A percentile compares a stretch with the other conserved stretches of the same genome.
Conservation (phyloP, 2,329 filamentous ascomycete species). For the Fusarium fujikuroi region DNA sequence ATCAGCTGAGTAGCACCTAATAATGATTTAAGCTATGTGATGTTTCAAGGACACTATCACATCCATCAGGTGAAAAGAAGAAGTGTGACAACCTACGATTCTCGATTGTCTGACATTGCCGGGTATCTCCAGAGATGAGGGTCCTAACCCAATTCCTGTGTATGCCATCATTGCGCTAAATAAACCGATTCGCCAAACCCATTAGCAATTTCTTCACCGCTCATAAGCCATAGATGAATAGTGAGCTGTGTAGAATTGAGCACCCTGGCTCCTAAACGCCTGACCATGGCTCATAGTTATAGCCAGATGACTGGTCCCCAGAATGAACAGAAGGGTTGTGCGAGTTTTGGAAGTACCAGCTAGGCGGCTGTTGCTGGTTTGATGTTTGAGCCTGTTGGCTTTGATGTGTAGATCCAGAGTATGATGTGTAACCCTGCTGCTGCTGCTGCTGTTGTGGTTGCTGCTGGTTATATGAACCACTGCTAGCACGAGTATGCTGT, state of each 20-base stretch:
- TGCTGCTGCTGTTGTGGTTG: slow-evolving; percentile 26
- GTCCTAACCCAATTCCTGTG: neutral
- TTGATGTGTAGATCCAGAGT: slow-evolving; percentile 32
- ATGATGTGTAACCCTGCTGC: slow-evolving; percentile 27
- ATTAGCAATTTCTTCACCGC: neutral
- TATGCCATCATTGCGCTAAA: neutral
- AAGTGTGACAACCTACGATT: neutral
- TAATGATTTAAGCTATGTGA: slow-evolving; percentile 4
- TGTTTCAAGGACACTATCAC: neutral
- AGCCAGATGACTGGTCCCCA: slow-evolving; percentile 39
- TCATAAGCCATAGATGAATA: neutral
- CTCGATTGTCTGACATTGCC: neutral
- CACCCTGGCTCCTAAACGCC: slow-evolving; percentile 1
- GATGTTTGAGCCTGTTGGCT: slow-evolving; percentile 32
- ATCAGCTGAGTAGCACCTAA: neutral
- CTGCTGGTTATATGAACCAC: slow-evolving; percentile 28
- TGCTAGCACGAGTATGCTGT: slow-evolving; percentile 21
- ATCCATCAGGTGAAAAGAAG: neutral
- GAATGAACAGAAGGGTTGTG: slow-evolving; percentile 30
- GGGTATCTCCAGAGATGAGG: slow-evolving; percentile 19
- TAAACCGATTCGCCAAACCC: neutral
- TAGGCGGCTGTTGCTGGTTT: slow-evolving; percentile 30
- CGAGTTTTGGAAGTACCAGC: slow-evolving; percentile 46
- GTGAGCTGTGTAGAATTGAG: neutral
- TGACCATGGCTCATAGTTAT: slow-evolving; percentile 42